Evolutionary conservation across 108 stramenopile genomes (phyloP), one percentile per base, ranked within the genome.

Genomic region (Discostella pseudostelligera): DNA sequence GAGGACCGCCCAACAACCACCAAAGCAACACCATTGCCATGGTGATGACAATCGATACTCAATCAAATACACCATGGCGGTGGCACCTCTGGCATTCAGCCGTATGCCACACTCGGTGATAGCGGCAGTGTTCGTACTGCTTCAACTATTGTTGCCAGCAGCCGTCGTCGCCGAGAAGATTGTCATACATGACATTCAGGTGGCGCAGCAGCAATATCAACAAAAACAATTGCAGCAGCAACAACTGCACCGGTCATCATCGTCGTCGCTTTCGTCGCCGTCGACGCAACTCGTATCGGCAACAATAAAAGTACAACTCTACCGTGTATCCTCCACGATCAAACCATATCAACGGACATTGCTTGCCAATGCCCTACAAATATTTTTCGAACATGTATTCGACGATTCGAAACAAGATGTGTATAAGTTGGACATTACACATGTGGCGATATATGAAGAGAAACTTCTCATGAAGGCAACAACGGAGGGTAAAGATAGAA

Each of bases 381-480:
- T 8, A 2, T 76, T 76, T 53, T 46, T 76, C 0, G 43, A 63
- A 16, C 59, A 76, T 53, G 56, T 76, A 50, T 68, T 76, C 12
- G 48, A 63, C 26, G 62, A 54, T n/a, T 3, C 32, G 3, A 3
- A 5, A 32, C 74, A 76, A 47, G 39, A 67, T n/a, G 67, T 64
- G 8, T 76, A 69, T 37, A 40, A 76, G 12, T 55, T 76, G 14
- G 47, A 68, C 12, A 62, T 76, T 42, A 24, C 68, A 40, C 40
- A 40, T 17, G 62, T 68, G 7, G 62, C 45, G 1, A 58, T 76
- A 28, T 76, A 68, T 51, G 74, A 76, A 36, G 67, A 76, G 40
- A 40, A 64, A 59, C 40, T 74, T 11, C 32, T 65, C 9, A 53
- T 19, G 22, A 47, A 21, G 6, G n/a, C 22, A 3, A 54, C 49